Conservation (phyloP, 176 grass and related monocot species). For the Lolium rigidum region DNA sequence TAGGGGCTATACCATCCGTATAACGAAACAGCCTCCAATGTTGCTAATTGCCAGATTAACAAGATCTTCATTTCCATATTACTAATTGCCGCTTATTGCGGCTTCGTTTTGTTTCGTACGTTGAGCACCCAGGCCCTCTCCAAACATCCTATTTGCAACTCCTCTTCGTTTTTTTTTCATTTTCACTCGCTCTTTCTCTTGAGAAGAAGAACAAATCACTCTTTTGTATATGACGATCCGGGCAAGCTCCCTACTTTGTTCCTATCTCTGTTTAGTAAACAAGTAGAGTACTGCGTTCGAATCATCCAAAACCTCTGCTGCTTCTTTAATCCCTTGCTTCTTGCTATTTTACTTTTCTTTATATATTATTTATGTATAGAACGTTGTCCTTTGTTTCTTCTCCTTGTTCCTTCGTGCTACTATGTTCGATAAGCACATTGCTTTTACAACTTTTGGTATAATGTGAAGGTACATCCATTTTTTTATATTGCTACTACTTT, state of each 20-base stretch:
- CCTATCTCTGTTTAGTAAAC: neutral
- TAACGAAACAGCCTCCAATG: too few relatives aligned
- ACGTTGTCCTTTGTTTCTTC: neutral
- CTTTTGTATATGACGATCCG: too few relatives aligned
- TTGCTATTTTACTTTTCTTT: too few relatives aligned
- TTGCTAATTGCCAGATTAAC: too few relatives aligned
- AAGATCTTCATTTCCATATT: too few relatives aligned
- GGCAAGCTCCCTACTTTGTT: too few relatives aligned
- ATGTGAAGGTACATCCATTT: neutral
- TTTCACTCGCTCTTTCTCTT: too few relatives aligned
- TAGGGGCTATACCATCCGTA: accelerated
- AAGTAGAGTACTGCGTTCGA: neutral
- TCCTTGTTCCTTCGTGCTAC: neutral
- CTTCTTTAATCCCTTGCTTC: too few relatives aligned
- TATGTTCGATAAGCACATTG: neutral
- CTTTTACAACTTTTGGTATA: neutral
- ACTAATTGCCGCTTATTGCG: neutral
- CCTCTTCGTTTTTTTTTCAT: too few relatives aligned
- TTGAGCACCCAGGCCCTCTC: neutral
- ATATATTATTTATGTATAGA: too few relatives aligned
- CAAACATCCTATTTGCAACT: too few relatives aligned
- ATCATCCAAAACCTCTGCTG: neutral
- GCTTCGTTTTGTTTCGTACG: neutral
- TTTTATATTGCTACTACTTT: neutral
- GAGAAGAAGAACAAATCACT: too few relatives aligned